Percentiles rank a stretch among this genome's conserved stretches.
These are phyloP conservation scores for Exobasidium rhododendri DNA, from an alignment of 1,284 basidiomycete species.

Conservation along the genomic window DNA sequence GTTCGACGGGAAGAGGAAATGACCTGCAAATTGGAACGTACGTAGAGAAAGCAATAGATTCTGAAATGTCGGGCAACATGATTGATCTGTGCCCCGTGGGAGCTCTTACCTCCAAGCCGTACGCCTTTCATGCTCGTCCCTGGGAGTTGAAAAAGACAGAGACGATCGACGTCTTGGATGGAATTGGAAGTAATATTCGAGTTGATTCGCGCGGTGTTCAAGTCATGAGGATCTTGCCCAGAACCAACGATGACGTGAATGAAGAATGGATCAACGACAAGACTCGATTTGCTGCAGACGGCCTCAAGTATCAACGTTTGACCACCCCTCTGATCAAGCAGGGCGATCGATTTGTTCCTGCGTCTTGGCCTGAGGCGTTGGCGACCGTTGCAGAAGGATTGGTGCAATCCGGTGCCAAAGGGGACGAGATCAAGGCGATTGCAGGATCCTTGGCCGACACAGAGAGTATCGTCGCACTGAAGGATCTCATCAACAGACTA, in stretches of 20 bases:
- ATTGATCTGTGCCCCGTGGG: constrained; percentile 93
- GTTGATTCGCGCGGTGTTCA: constrained; percentile 92
- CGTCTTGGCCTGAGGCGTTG: constrained; percentile 90
- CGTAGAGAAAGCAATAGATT: constrained; percentile 94
- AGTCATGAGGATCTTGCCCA: constrained; percentile 95
- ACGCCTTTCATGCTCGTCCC: constrained; percentile 91
- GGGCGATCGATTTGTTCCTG: constrained; percentile 85
- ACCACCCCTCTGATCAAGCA: constrained; percentile 87
- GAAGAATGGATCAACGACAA: constrained; percentile 99
- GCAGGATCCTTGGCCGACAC: constrained; percentile 91
- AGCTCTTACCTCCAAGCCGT: constrained; percentile 95
- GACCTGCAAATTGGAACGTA: constrained; percentile 99
- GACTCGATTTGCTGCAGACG: constrained; percentile 94
- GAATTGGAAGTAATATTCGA: constrained; percentile 95
- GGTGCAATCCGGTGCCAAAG: constrained; percentile 73
- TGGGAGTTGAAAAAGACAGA: constrained; percentile 99
- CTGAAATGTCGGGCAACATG: constrained; percentile 95
- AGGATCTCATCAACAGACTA: constrained; percentile 87
- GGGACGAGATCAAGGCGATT: constrained; percentile 93
- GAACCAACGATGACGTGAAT: constrained; percentile 96
- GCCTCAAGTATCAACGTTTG: constrained; percentile 89
- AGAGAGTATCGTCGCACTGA: constrained; percentile 86
- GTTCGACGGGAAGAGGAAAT: constrained; percentile 94
- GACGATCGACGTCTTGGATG: constrained; percentile 94
- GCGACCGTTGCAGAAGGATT: constrained; percentile 76